phyloP scores from a whole-genome alignment of 2,329 filamentous ascomycete species.

The Calonectria pteridis region DNA sequence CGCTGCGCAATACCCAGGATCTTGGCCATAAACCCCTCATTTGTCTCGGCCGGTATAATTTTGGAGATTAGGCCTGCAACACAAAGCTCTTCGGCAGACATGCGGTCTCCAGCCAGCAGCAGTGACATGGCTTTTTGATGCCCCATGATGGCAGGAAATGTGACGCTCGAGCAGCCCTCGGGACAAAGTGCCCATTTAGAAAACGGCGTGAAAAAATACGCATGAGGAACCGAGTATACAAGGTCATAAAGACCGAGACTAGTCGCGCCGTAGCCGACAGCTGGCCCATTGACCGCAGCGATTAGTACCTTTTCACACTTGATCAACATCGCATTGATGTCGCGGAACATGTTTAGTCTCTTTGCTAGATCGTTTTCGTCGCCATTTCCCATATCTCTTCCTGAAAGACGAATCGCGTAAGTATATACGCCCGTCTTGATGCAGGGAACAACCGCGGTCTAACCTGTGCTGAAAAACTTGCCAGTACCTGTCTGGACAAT shows the following conservation, averaged over 20 bases:
- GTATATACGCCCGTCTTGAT: too few species aligned
- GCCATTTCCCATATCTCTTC: not conserved
- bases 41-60: not conserved
- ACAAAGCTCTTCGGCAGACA: not conserved
- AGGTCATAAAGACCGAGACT: not conserved
- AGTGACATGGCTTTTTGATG: not conserved
- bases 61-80: not conserved
- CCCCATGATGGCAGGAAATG: not conserved
- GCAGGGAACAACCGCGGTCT: too few species aligned
- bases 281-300: not conserved
- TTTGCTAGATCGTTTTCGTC: not conserved
- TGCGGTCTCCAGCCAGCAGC: not conserved
- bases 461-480: not conserved
- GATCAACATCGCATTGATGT: conserved; percentile 1
- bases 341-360: not conserved
- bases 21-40: not conserved
- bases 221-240: not conserved
- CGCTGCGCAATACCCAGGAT: not conserved
- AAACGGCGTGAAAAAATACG: not conserved
- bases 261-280: not conserved
- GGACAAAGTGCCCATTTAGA: not conserved
- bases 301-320: conserved; percentile 1
- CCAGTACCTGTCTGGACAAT: not conserved
- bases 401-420: too few species aligned
- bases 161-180: not conserved